Evolutionary conservation across 345 rosid genomes (phyloP).

Genomic region (Sonneratia alba): DNA sequence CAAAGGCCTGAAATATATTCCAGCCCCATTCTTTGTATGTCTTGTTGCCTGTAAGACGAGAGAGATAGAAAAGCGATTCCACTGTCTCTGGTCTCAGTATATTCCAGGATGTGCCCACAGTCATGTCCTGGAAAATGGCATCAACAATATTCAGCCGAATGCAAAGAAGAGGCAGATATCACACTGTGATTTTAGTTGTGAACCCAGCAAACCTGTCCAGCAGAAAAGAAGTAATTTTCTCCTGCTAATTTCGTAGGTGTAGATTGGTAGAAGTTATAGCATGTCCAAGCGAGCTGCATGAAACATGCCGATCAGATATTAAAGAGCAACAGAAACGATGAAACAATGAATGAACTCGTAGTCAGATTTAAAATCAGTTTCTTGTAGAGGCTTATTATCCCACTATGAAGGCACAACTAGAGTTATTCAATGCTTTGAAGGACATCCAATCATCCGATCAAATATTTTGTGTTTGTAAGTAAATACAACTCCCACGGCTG

Average conservation of each 20-base stretch:
- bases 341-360: not conserved
- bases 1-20: slow-evolving; percentile 94
- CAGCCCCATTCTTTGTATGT: slow-evolving; percentile 99
- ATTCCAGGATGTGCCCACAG: slow-evolving; percentile 96
- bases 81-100: slow-evolving; percentile 92
- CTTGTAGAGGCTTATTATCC: not conserved
- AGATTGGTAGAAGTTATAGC: slow-evolving; percentile 91
- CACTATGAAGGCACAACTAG: not conserved
- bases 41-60: slow-evolving; percentile 90
- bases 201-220: slow-evolving; percentile 47
- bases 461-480: not conserved
- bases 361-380: not conserved
- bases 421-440: not conserved
- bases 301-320: not conserved
- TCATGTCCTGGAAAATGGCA: slow-evolving; percentile 66
- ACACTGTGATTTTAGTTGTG: not conserved
- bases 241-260: slow-evolving; percentile 96
- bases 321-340: not conserved
- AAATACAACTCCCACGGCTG: not conserved
- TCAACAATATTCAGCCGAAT: not conserved
- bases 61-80: slow-evolving; percentile 89
- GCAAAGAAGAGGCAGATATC: not conserved
- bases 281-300: slow-evolving; percentile 94
- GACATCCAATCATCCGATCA: not conserved
- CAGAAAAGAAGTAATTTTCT: slow-evolving; percentile 79